These are phyloP conservation scores for Trametes meyenii DNA, from an alignment of 768 basidiomycete species.

Conservation along the genomic window DNA sequence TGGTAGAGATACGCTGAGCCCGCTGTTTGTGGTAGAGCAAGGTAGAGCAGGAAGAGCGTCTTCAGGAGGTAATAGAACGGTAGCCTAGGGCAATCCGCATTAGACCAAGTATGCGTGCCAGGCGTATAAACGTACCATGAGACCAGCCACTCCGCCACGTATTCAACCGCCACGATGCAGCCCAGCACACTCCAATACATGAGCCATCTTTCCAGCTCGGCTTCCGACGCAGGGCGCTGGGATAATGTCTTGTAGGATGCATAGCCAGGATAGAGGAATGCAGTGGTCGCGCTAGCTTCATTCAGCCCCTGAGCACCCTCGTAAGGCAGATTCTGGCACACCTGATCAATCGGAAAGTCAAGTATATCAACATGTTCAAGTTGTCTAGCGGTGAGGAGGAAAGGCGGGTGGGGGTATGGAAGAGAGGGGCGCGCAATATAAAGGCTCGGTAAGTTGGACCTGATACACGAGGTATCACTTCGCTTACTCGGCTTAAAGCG, in stretches of 20 bases:
- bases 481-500: background rate
- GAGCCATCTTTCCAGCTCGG: slow-evolving; percentile 89
- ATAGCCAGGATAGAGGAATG: slow-evolving; percentile 92
- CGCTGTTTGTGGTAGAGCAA: slow-evolving; percentile 86
- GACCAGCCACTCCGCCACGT: slow-evolving; percentile 83
- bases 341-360: slow-evolving; percentile 46
- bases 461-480: background rate
- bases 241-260: slow-evolving; percentile 95
- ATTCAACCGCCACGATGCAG: slow-evolving; percentile 80
- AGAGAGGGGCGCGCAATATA: slow-evolving; percentile 12
- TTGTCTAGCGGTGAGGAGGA: background rate
- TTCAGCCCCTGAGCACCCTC: slow-evolving; percentile 2
- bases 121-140: slow-evolving; percentile 64
- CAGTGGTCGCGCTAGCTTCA: slow-evolving; percentile 58
- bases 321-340: slow-evolving; percentile 18
- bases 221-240: slow-evolving; percentile 81
- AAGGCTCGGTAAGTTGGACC: background rate
- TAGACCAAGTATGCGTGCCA: slow-evolving; percentile 11
- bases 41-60: slow-evolving; percentile 83
- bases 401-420: slow-evolving; percentile 9
- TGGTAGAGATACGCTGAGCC: slow-evolving; percentile 87
- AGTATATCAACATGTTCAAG: slow-evolving; percentile 44
- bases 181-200: slow-evolving; percentile 97
- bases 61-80: slow-evolving; percentile 88
- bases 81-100: slow-evolving; percentile 54